Percentiles rank a stretch among this genome's conserved stretches.
These are phyloP conservation scores for Arabidopsis arenosa DNA, from an alignment of 345 rosid genomes.

Conservation along the genomic window DNA sequence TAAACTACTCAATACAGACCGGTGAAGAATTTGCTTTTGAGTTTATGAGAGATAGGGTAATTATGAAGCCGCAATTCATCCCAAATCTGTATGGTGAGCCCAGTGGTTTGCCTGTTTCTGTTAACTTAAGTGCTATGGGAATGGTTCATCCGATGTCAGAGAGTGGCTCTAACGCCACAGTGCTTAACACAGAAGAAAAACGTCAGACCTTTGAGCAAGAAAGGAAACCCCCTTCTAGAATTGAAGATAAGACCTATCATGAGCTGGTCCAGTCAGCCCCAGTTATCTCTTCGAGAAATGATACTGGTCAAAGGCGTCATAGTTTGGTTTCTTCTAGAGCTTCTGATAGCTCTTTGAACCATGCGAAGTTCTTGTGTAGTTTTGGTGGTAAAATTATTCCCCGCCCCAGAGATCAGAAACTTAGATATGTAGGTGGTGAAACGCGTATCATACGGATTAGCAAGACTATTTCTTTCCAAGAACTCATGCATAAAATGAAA, in stretches of 20 bases:
- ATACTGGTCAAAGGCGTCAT: conserved; percentile 34
- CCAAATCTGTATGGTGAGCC: conserved; percentile 40
- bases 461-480: conserved; percentile 44
- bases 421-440: conserved; percentile 50
- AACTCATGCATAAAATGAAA: conserved; percentile 42
- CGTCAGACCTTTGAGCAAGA: conserved; percentile 34
- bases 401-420: conserved; percentile 50
- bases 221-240: conserved; percentile 39
- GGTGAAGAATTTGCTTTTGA: conserved; percentile 51
- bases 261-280: conserved; percentile 42
- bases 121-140: conserved; percentile 38
- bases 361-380: conserved; percentile 47
- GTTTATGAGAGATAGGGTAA: conserved; percentile 45
- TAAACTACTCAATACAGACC: conserved; percentile 48
- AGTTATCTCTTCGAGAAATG: conserved; percentile 27
- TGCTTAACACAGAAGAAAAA: conserved; percentile 34
- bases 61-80: conserved; percentile 41
- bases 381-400: conserved; percentile 50
- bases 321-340: conserved; percentile 41
- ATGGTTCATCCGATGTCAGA: conserved; percentile 41
- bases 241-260: conserved; percentile 39
- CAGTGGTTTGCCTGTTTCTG: conserved; percentile 41
- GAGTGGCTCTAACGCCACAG: conserved; percentile 29
- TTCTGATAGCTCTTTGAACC: conserved; percentile 42
- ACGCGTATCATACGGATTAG: conserved; percentile 46